Evolutionary conservation across 306 rosid genomes (phyloP), one percentile per base, ranked within the genome.

Genomic region (Rosa persica): DNA sequence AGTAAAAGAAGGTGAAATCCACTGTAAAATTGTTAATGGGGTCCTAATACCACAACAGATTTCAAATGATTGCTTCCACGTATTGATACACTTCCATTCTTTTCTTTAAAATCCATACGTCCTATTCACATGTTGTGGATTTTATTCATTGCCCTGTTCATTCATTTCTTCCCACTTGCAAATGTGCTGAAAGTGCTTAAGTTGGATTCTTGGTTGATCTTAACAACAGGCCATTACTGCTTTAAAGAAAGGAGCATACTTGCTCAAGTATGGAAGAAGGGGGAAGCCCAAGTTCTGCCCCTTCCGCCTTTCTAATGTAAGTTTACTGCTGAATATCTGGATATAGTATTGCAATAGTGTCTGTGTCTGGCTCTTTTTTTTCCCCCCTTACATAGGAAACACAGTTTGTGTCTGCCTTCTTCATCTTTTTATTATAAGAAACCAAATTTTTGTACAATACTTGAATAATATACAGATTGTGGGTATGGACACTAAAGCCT

Each of bases 261-360:
- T 95, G 84, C 97, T 95, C 83, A 95, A 95, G 89, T 95, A 95
- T 78, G 99, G 98, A 81, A 93, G 99, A 87, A 91, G 99, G 82
- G 99, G 99, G 69, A 96, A 91, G 81, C 99, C 98, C 83, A 96
- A 96, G 81, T 91, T 87, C 85, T 96, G 99, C 76, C 98, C 97
- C 60, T 93, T 96, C 76, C 94, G 96, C 48, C 98, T 96, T 83
- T 96, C 99, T 66, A 96, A 93, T 85, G 99, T 96, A 84, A 91
- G 98, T 72, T 78, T 83, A 43, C 67, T 76, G 43, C 39, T 80
- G 66, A 16, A 77, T 80, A 78, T 68, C 67, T n/a, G 42, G 72
- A 67, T 64, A 80, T 77, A 66, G 6, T 69, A 52, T 60, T 74
- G 69, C 64, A 57, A 62, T 78, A 27, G 39, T 30, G 17, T 77